Percentiles rank a stretch among this genome's conserved stretches.
phyloP scores from a whole-genome alignment of 1,284 basidiomycete genomes.

The Cryptococcus neoformans region DNA sequence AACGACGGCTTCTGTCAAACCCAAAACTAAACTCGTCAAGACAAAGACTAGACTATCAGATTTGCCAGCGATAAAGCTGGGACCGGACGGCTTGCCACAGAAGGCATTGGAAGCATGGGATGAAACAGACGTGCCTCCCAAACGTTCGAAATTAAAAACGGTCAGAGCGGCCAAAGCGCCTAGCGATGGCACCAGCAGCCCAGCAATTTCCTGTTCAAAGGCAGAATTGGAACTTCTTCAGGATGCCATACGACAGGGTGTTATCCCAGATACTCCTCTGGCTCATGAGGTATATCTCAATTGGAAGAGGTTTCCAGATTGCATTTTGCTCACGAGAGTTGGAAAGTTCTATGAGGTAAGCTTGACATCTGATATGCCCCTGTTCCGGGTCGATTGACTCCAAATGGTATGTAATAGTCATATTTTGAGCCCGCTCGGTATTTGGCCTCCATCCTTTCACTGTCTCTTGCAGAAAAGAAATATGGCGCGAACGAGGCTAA shows the following conservation, averaged over 20 bases:
- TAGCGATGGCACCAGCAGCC: neutral
- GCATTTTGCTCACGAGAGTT: constrained; percentile 82
- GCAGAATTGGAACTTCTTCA: neutral
- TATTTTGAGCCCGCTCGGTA: constrained; percentile 87
- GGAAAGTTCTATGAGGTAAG: constrained; percentile 92
- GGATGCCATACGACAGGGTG: constrained; percentile 9
- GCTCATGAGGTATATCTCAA: constrained; percentile 69
- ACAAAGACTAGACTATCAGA: neutral
- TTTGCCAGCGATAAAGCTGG: neutral
- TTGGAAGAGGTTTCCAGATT: constrained; percentile 74
- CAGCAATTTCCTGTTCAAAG: neutral
- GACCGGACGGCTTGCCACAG: too few species aligned
- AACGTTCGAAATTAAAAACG: neutral
- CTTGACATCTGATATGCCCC: neutral
- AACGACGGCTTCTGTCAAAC: too few species aligned
- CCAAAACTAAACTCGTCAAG: neutral
- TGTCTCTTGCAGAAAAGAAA: constrained; percentile 37
- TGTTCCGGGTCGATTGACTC: neutral
- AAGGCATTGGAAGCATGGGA: too few species aligned
- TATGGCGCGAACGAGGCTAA: constrained; percentile 45
- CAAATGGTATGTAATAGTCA: constrained; percentile 58
- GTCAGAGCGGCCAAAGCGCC: neutral
- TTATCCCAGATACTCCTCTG: constrained; percentile 51
- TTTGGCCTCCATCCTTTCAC: constrained; percentile 65
- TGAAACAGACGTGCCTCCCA: neutral